These are phyloP conservation scores for Magnolia kwangsiensis DNA, from an alignment of 164 flowering plant genomes.

Conservation along the genomic window DNA sequence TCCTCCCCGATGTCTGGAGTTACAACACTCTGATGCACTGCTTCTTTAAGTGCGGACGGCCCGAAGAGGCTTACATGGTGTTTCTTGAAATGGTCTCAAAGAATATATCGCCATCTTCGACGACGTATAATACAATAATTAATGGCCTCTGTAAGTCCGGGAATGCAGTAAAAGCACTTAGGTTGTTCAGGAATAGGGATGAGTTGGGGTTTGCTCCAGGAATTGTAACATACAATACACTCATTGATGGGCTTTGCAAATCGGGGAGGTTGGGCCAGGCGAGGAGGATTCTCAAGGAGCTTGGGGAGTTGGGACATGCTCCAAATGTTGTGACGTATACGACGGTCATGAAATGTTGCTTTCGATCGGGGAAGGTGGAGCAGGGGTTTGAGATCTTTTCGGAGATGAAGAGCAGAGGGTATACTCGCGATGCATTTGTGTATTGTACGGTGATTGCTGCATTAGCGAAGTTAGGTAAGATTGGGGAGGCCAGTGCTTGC, in stretches of 20 bases:
- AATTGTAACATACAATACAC: slow-evolving; percentile 66
- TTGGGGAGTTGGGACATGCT: slow-evolving; percentile 37
- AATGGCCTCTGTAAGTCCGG: slow-evolving; percentile 78
- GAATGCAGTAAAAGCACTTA: slow-evolving; percentile 46
- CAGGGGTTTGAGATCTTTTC: slow-evolving; percentile 55
- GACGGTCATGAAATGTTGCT: slow-evolving; percentile 66
- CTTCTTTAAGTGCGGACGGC: slow-evolving; percentile 55
- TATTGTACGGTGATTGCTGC: slow-evolving; percentile 66
- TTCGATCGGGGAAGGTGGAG: slow-evolving; percentile 37
- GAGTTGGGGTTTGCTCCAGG: slow-evolving; percentile 49
- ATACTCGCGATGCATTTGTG: slow-evolving; percentile 64
- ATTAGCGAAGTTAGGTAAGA: slow-evolving; percentile 48
- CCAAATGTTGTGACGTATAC: slow-evolving; percentile 82
- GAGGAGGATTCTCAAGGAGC: slow-evolving; percentile 50
- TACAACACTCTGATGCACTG: slow-evolving; percentile 78
- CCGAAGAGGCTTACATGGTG: slow-evolving; percentile 57
- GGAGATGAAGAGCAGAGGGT: slow-evolving; percentile 68
- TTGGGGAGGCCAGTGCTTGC: slow-evolving; percentile 48
- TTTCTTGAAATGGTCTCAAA: slow-evolving; percentile 37
- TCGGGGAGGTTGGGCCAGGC: slow-evolving; percentile 39
- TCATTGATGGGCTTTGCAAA: slow-evolving; percentile 78
- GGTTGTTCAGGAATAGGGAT: slow-evolving; percentile 55
- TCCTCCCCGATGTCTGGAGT: slow-evolving; percentile 73
- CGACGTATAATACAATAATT: slow-evolving; percentile 65
- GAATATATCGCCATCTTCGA: slow-evolving; percentile 28